Base-by-base conservation (phyloP, 225 moss, liverwort and hornwort genomes). In the Polytrichum formosum region DNA sequence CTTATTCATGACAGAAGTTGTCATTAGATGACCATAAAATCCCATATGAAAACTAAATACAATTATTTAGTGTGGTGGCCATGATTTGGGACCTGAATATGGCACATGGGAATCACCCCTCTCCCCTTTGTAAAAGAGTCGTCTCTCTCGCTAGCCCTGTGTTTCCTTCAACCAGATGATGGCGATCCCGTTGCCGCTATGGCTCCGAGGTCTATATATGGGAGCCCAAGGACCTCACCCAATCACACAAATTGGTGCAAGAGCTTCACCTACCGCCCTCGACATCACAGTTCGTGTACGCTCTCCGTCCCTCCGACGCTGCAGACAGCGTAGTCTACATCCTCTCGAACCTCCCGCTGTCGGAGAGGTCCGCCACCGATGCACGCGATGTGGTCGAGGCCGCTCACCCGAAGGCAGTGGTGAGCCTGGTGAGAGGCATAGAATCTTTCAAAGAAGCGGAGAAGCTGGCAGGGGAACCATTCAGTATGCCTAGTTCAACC, bases 381-480 rank as follows among this genome's bases (percentile, higher is more conserved):
- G 81, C 84, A 22, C 56, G 77, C 68, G 74, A 79, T 64, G 67
- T 87, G 67, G 75, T 87, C 53, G 56, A 60, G 22, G 81, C 76
- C 7, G 70, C 76, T 58, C 76, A 84, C 23, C 84, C 81, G 25
- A 84, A 77, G 67, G 79, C 84, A 35, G 84, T 87, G 54, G 81
- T 87, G 72, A 80, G 83, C 28, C 70, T 87, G 55, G 79, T 87
- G 63, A 79, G 79, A 74, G 30, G 53, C 6, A 64, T 84, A 29
- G n/a, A 74, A 9, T 61, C 16, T 26, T 65, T 78, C 3, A 66
- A 69, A 55, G 87, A 87, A 78, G 87, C 81, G 74, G 87, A 84
- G 72, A 81, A 79, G 58, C 55, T 84, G 21, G 66, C 66, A 35
- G 26, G 28, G 9, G 80, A 54, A n/a, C 56, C 61, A 37, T 76